These are phyloP conservation scores for Aristolochia contorta DNA, from an alignment of 164 flowering plant species.

Conservation along the genomic window DNA sequence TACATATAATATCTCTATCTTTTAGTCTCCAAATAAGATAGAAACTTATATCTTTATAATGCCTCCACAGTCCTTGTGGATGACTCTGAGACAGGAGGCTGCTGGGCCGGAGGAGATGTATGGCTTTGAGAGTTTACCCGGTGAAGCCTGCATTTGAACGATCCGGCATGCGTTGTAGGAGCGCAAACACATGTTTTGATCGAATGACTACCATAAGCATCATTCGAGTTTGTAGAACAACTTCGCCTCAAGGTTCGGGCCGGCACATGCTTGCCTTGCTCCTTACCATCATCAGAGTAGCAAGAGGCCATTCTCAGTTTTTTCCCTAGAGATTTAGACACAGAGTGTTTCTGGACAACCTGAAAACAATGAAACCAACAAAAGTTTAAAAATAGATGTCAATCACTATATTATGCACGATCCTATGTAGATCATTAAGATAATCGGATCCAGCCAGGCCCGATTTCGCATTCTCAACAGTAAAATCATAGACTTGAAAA, in stretches of 20 bases:
- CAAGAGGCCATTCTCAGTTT: slow-evolving; percentile 11
- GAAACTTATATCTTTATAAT: slow-evolving; percentile 3
- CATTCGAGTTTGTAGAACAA: slow-evolving; percentile 4
- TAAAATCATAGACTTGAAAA: no score
- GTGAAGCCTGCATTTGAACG: slow-evolving; percentile 24
- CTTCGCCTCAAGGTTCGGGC: slow-evolving; percentile 7
- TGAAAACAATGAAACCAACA: neutral
- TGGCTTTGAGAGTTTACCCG: slow-evolving; percentile 18
- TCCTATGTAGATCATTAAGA: no score
- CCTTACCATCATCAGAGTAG: neutral
- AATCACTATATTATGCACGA: no score
- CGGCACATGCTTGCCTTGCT: slow-evolving; percentile 2
- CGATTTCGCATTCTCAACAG: no score
- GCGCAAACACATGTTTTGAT: slow-evolving; percentile 18
- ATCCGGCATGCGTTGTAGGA: slow-evolving; percentile 18
- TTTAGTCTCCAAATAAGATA: neutral
- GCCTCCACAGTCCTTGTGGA: slow-evolving; percentile 17
- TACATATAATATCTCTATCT: neutral
- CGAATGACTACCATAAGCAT: slow-evolving; percentile 1
- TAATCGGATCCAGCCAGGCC: no score
- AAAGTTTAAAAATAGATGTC: no score
- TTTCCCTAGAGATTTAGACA: neutral
- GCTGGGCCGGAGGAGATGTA: slow-evolving; percentile 10
- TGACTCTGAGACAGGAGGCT: slow-evolving; percentile 12
- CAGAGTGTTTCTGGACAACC: neutral